phyloP scores from a whole-genome alignment of 1,284 basidiomycete species.

The Schizophyllum commune region DNA sequence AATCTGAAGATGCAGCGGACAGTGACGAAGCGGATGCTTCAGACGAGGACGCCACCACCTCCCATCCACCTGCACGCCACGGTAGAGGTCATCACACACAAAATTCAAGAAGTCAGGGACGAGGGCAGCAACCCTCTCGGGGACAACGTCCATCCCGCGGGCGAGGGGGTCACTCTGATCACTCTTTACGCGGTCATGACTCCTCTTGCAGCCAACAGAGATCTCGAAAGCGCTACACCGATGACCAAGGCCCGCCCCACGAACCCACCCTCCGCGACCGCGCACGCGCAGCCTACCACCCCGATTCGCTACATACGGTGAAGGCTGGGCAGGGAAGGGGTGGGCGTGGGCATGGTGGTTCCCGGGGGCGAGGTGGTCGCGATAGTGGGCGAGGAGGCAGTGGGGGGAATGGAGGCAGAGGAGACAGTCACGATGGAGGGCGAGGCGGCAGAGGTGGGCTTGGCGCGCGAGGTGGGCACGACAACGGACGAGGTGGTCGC shows the following conservation, averaged over 20 bases:
- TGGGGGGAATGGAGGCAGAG: background rate
- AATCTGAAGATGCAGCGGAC: conserved; percentile 1
- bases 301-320: conserved; percentile 45
- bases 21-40: conserved; percentile 2
- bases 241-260: conserved; percentile 6
- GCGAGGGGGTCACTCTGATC: conserved; percentile 1
- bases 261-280: conserved; percentile 45
- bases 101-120: background rate
- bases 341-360: no score
- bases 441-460: no score
- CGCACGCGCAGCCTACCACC: conserved; percentile 53
- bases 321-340: conserved; percentile 32
- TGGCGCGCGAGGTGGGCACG: background rate
- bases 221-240: conserved; percentile 6
- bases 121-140: background rate
- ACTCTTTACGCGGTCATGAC: background rate
- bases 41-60: background rate
- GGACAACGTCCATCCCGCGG: background rate
- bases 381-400: background rate
- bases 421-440: background rate
- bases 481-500: background rate
- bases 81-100: background rate
- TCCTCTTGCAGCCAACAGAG: background rate
- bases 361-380: conserved; percentile 12
- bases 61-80: background rate